These are phyloP conservation scores for Posidonia australis DNA, from an alignment of 106 monocot genomes.

Conservation along the genomic window DNA sequence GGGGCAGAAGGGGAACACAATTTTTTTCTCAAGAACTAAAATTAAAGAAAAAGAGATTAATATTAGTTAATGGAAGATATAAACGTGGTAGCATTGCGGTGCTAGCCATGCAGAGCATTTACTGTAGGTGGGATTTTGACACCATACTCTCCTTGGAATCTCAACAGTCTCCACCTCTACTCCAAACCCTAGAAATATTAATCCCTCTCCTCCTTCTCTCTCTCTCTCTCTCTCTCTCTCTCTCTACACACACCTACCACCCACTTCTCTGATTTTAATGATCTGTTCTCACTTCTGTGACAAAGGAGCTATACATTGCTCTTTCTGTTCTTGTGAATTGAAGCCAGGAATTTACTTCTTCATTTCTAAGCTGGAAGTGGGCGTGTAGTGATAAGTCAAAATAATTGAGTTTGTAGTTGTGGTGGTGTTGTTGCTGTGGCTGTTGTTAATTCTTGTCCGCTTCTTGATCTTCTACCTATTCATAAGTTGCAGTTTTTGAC, in stretches of 20 bases:
- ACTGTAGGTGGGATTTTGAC: not conserved
- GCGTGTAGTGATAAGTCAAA: too few species aligned
- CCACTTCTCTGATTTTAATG: not conserved
- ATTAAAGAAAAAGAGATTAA: not conserved
- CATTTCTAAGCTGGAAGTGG: constrained; percentile 2
- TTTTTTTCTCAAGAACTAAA: not conserved
- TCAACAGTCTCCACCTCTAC: not conserved
- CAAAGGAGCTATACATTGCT: not conserved
- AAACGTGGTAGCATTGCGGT: not conserved
- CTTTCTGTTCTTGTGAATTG: not conserved
- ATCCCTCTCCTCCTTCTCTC: not conserved
- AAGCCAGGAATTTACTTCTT: constrained; percentile 1
- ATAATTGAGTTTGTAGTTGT: too few species aligned
- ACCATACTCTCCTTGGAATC: not conserved
- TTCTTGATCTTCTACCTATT: too few species aligned
- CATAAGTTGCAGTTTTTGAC: too few species aligned
- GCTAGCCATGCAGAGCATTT: constrained; percentile 3
- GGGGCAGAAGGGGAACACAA: not conserved
- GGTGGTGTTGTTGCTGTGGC: too few species aligned
- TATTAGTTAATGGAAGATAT: not conserved
- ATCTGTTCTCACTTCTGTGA: not conserved
- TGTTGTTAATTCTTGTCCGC: too few species aligned
- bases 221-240: not conserved
- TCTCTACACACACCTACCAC: constrained; percentile 3
- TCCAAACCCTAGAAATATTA: constrained; percentile 1